Base-by-base conservation (phyloP, 2,329 filamentous ascomycete species). In the Colletotrichum chlorophyti region DNA sequence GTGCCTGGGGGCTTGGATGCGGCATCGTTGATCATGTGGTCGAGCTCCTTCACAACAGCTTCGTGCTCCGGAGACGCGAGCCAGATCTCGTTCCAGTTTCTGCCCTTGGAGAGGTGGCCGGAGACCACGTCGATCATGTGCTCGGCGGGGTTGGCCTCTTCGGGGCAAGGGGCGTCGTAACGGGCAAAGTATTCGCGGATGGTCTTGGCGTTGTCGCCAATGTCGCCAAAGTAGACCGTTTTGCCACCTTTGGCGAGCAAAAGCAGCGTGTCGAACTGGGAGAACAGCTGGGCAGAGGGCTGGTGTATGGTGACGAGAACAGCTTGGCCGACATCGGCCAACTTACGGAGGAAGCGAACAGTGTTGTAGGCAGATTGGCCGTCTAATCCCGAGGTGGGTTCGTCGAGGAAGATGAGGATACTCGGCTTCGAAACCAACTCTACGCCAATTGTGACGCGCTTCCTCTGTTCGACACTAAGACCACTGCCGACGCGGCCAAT, bases 71-170 rank as follows among this genome's bases (percentile, higher is more conserved):
- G 76, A 0, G 85, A 91, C n/a, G 79, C 79, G 15, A 81, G 75
- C 90, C 89, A 92, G 62, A 91, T 82, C 32, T 90, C 78, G 67
- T 87, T 88, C 88, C 87, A 91, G 68, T 91, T 82, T 38, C 63
- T 77, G 65, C 65, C 72, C 50, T 73, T 76, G 0, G 77, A 79
- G 1, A 81, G 66, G 31, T 72, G 69, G 0, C 83, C 83, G 2
- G 83, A 82, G 12, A 82, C 79, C 15, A 82, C 79, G 46, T 83
- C 79, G 49, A 93, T 83, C 86, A 93, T 91, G 77, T 87, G 90
- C 69, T 93, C 90, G 0, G 90, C 90, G 1, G 88, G 88, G 65
- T 93, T 93, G 15, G 83, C 84, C 0, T 85, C 82, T 0, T 76
- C 63, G 1, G 83, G 81, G 61, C 88, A 90, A 1, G 82, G 79